phyloP scores from a whole-genome alignment of 208 protist genomes.

The Leishmania mexicana region DNA sequence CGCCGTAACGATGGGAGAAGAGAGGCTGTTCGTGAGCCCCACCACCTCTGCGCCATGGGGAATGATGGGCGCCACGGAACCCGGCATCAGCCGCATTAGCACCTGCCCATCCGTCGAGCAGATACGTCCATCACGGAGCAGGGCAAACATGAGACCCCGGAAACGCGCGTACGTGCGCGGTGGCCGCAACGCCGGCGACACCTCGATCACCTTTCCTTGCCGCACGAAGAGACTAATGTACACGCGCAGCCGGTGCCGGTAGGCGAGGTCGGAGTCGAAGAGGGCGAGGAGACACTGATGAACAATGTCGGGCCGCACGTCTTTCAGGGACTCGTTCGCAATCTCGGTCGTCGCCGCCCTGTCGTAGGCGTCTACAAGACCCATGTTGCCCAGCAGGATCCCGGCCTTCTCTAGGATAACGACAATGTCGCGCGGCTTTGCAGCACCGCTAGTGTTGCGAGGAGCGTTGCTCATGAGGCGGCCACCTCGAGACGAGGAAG shows the following conservation, averaged over 20 bases:
- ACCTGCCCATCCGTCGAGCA: conserved; percentile 64
- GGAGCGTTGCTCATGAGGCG: conserved; percentile 3
- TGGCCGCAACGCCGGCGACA: conserved; percentile 84
- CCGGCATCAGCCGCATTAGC: conserved; percentile 78
- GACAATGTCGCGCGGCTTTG: conserved; percentile 65
- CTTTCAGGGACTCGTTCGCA: conserved; percentile 68
- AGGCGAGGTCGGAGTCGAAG: conserved; percentile 86
- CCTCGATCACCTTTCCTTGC: conserved; percentile 80
- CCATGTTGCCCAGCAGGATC: conserved; percentile 71
- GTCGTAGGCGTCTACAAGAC: conserved; percentile 86
- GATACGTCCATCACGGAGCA: conserved; percentile 83
- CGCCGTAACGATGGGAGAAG: conserved; percentile 59
- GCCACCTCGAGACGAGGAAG: conserved; percentile 1
- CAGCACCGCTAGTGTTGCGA: conserved; percentile 5
- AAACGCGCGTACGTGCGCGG: conserved; percentile 90
- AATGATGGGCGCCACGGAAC: conserved; percentile 84
- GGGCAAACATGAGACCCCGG: conserved; percentile 74
- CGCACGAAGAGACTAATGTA: conserved; percentile 82
- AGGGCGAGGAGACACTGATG: conserved; percentile 93
- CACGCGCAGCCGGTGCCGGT: conserved; percentile 74
- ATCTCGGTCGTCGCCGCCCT: conserved; percentile 80
- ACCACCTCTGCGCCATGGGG: conserved; percentile 78
- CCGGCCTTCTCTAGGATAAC: conserved; percentile 89
- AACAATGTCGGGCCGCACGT: conserved; percentile 90
- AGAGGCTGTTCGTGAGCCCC: conserved; percentile 69